Evolutionary conservation across 2,329 filamentous ascomycete genomes (phyloP), one percentile per base, ranked within the genome.

Genomic region (Fusarium armeniacum): DNA sequence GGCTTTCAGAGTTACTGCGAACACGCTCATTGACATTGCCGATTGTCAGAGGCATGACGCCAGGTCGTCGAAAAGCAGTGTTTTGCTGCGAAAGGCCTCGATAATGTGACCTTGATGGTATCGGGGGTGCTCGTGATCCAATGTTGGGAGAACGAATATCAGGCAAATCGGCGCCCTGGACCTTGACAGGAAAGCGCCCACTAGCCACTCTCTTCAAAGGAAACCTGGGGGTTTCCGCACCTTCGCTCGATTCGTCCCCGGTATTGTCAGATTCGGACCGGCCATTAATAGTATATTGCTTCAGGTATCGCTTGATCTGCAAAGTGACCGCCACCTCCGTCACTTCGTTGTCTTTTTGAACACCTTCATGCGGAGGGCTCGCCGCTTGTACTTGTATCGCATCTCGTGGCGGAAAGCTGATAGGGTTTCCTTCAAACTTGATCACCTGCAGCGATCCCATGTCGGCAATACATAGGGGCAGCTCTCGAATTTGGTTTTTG

Each of bases 391-490:
- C 81, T 71, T 90, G 88, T 28, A 93, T 78, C 16, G 91, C 84
- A 70, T 91, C 89, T 72, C 86, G 88, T 18, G 93, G 91, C 5
- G 94, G 94, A 73, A 95, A 95, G 62, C 86, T 87, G 62, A 98
- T 87, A 11, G 93, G 93, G 73, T 98, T 98, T 46, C 93, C 93
- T 61, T 95, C 92, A 36, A 98, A 88, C 79, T 97, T 97, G 59
- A 98, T 85, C 70, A 97, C 92, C 77, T 95, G 93, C 62, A 98
- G 82, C 58, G 93, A 96, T 59, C 87, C 90, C 92, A 98, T 97
- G 69, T 97, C 94, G 57, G 93, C 93, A 24, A 98, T 82, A 70
- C 93, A 94, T 9, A 92, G 82, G 2, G 95, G 95, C 20, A 98
- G 83, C 72, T 94, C 91, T 69, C 93, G 90, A 73, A 98, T 93